Evolutionary conservation across 2,329 filamentous ascomycete genomes (phyloP), one percentile per base, ranked within the genome.

Genomic region (Hypoxylon sp.): DNA sequence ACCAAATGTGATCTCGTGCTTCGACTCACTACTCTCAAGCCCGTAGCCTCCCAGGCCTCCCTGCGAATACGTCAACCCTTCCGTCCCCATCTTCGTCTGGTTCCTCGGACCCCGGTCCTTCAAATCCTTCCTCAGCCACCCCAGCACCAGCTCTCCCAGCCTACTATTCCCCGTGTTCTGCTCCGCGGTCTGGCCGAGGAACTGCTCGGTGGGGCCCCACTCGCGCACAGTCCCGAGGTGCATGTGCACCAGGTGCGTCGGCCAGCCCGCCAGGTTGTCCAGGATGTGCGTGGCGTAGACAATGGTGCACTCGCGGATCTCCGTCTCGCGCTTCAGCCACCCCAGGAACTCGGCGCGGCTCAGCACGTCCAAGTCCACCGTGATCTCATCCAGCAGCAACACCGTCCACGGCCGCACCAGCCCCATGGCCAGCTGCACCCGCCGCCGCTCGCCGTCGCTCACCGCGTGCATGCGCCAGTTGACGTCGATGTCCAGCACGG

Each of bases 261-360:
- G 96, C 96, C 96, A 99, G 20, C 91, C 90, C 0, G 94, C 94
- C 56, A 99, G 84, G 79, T 98, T 98, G 79, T 99, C 96, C 73
- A 99, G 83, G 71, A 99, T 98, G 81, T 99, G 96, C 13, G 96
- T 99, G 6, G 96, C 96, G 79, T 99, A 99, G 31, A 99, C 94
- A 75, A 99, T 93, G 3, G 96, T 98, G 78, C 95, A 98, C 42
- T 89, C 86, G 59, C 95, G 86, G 6, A 78, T 84, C 82, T 95
- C 92, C 0, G 95, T 98, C 88, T 99, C 96, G 66, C 85, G 85
- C 81, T 94, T 94, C 77, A 99, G 82, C 84, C 95, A 99, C 48
- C 82, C 85, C 33, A 99, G 85, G 79, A 99, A 99, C 78, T 95
- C 91, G 75, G 90, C 90, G 14, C 96, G 88, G 61, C 89, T 92